phyloP scores from a whole-genome alignment of 139 green algal species.

The Prasinococcaceae sp. region DNA sequence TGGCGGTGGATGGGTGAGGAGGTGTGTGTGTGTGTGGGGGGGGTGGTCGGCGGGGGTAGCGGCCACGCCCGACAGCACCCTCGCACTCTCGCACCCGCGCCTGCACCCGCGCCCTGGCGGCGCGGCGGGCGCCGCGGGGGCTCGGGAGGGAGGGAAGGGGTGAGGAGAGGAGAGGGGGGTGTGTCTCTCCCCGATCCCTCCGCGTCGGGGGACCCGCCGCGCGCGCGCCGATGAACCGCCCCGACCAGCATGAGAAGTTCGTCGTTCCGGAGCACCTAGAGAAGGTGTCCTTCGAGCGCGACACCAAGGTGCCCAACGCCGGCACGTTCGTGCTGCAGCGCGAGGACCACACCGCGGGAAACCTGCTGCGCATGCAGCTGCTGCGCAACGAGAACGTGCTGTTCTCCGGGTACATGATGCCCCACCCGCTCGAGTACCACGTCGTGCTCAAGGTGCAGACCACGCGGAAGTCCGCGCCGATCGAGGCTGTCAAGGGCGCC shows the following conservation, averaged over 20 bases:
- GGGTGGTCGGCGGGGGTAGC: too few relatives aligned
- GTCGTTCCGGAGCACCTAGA: slow-evolving; percentile 62
- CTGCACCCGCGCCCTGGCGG: too few relatives aligned
- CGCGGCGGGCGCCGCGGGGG: too few relatives aligned
- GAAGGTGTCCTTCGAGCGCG: slow-evolving; percentile 61
- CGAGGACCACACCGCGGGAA: slow-evolving; percentile 91
- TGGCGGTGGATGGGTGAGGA: too few relatives aligned
- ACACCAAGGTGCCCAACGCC: slow-evolving; percentile 76
- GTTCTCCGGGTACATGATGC: slow-evolving; percentile 87
- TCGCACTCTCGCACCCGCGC: too few relatives aligned
- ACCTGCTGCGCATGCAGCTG: slow-evolving; percentile 64
- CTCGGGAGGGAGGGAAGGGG: too few relatives aligned
- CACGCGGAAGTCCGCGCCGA: not conserved
- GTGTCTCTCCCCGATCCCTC: too few relatives aligned
- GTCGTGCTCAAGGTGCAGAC: slow-evolving; percentile 50
- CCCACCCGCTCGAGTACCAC: slow-evolving; percentile 76
- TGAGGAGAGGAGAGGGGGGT: too few relatives aligned
- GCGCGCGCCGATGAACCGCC: slow-evolving; percentile 72
- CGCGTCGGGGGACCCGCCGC: too few relatives aligned
- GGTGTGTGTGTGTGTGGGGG: too few relatives aligned
- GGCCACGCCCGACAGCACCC: too few relatives aligned
- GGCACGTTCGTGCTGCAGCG: slow-evolving; percentile 66
- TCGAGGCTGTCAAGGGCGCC: not conserved
- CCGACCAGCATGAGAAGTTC: slow-evolving; percentile 78
- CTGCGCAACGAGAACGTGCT: slow-evolving; percentile 39